Base-by-base conservation (phyloP, 2,329 filamentous ascomycete genomes). In the Fusarium tanahbumbuense region DNA sequence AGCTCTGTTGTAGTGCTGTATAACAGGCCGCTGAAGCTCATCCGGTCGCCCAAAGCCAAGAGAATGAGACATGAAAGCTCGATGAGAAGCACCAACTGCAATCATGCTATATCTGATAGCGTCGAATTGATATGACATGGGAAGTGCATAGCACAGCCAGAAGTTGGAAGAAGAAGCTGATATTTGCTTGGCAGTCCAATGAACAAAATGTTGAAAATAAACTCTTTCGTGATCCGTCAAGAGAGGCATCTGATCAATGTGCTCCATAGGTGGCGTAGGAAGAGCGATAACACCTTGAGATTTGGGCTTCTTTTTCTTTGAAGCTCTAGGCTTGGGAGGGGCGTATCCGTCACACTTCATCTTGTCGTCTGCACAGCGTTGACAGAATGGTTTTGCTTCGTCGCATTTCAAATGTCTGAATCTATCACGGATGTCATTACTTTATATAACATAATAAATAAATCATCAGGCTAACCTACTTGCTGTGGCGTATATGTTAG, bases 271-370 rank as follows among this genome's bases (percentile, higher is more conserved):
- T 18, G 16, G 22, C 5, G 34, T 37, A 10, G 20, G 6, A 0
- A 42, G 13, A 4, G 9, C 4, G 0, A 11, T 5, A 2, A 16
- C 6, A 11, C 13, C 10, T 2, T 56, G 25, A 4, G 15, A 3
- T 7, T 25, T 8, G 8, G 9, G 2, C 20, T 60, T 60, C 5
- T 45, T 41, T 5, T 64, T 63, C n/a, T 58, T 63, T 1, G 23
- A 7, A 5, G n/a, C 22, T 3, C 56, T 64, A 5, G 45, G 45
- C 30, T 58, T 64, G 0, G 60, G 61, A 13, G 50, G 61, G 8
- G 60, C 50, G 16, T 64, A 64, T 23, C 60, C 61, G 6, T 64
- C 61, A 4, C 61, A 64, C 44, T 50, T 64, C 30, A 64, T 48
- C 15, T 41, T 64, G 42, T 64, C 61, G n/a, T 64, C 42, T 18